phyloP scores from a whole-genome alignment of 2,329 filamentous ascomycete species.

The Pseudonectria buxi region DNA sequence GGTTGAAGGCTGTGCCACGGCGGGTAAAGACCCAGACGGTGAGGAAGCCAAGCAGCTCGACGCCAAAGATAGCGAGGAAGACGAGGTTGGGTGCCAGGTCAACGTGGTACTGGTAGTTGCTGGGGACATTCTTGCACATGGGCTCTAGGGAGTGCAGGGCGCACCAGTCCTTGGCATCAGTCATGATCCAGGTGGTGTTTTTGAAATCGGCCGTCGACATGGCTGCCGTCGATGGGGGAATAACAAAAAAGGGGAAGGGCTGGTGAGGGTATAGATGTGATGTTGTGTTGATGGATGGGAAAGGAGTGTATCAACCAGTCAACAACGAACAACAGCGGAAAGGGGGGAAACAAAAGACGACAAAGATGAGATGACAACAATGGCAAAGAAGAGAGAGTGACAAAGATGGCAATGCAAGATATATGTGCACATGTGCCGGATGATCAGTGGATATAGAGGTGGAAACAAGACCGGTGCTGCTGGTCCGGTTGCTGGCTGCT shows the following conservation, averaged over 20 bases:
- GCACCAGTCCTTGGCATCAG: constrained; percentile 20
- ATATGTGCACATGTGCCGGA: too few species aligned
- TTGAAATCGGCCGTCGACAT: constrained; percentile 8
- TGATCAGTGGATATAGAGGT: too few species aligned
- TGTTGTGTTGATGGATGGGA: too few species aligned
- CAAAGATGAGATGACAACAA: background rate
- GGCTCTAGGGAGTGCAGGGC: constrained; percentile 17
- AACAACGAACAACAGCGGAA: too few species aligned
- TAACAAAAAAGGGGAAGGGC: too few species aligned
- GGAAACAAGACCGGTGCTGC: too few species aligned
- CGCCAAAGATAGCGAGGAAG: constrained; percentile 43
- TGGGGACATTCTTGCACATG: constrained; percentile 26
- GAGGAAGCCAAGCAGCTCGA: constrained; percentile 37
- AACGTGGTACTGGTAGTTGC: constrained; percentile 46
- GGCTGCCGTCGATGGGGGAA: too few species aligned
- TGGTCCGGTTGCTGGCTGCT: too few species aligned
- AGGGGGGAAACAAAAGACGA: too few species aligned
- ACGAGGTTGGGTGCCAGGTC: constrained; percentile 43
- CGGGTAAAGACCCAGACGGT: constrained; percentile 36
- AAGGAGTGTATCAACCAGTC: background rate
- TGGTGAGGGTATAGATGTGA: background rate
- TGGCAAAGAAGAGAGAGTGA: background rate
- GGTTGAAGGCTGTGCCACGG: constrained; percentile 42
- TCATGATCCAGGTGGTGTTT: constrained; percentile 15
- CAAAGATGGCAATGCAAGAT: too few species aligned